Evolutionary conservation across 2,329 filamentous ascomycete species (phyloP).

Genomic region (Aspergillus quadrilineatus): DNA sequence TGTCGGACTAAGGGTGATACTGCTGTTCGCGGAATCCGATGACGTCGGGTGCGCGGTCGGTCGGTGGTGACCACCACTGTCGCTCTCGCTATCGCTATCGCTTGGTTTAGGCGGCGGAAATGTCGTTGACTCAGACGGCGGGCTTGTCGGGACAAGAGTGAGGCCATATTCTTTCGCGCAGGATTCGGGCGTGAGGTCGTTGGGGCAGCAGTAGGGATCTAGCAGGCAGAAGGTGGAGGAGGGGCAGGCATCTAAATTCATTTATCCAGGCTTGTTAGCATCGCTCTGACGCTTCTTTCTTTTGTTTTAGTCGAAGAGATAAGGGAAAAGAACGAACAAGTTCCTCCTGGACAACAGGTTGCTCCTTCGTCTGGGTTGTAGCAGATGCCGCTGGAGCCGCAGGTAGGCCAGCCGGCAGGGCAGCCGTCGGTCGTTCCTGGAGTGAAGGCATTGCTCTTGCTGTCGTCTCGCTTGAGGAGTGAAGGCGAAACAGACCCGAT

Average conservation of each 20-base stretch:
- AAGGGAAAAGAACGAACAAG: conserved; percentile 8
- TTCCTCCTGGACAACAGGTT: conserved; percentile 17
- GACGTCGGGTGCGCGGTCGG: background rate
- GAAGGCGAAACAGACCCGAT: background rate
- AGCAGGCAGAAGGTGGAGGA: conserved; percentile 9
- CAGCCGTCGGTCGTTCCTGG: conserved; percentile 13
- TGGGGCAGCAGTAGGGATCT: conserved; percentile 8
- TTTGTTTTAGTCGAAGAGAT: background rate
- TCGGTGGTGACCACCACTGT: background rate
- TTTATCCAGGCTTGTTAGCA: background rate
- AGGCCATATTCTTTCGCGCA: conserved; percentile 8
- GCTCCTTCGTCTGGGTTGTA: conserved; percentile 15
- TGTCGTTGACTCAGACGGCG: background rate
- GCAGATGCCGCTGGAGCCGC: conserved; percentile 18
- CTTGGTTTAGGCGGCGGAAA: background rate
- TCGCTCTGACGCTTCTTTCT: background rate
- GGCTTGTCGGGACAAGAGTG: background rate
- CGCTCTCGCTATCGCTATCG: background rate
- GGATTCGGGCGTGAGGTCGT: background rate
- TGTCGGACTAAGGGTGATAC: conserved; percentile 10
- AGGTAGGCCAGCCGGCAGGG: conserved; percentile 14
- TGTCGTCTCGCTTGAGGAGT: conserved; percentile 12
- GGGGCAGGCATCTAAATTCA: conserved; percentile 11
- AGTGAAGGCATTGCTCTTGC: conserved; percentile 10
- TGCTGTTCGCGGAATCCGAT: conserved; percentile 5